Evolutionary conservation across 805 yeast genomes (phyloP).

Genomic region (Ogataea thermomethanolica): DNA sequence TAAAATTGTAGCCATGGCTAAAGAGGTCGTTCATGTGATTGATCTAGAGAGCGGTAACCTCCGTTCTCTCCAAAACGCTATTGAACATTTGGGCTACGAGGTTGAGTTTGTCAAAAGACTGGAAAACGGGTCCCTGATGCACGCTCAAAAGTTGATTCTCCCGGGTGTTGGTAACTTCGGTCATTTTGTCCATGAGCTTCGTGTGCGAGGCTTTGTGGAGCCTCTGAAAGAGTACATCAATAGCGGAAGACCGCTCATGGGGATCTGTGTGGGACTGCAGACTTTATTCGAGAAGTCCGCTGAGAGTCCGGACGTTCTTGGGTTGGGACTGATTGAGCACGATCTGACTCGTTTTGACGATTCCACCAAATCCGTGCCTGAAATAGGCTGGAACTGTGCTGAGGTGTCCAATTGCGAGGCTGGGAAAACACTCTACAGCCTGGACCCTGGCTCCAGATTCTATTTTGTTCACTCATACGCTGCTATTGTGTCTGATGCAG

Average conservation of each 20-base stretch:
- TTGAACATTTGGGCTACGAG: conserved; percentile 70
- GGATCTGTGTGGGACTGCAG: conserved; percentile 96
- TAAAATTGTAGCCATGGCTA: conserved; percentile 10
- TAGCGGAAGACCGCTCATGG: conserved; percentile 88
- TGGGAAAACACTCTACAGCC: conserved; percentile 48
- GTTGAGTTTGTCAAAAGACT: conserved; percentile 59
- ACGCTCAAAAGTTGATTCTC: conserved; percentile 60
- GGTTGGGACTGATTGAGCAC: conserved; percentile 56
- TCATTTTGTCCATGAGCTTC: conserved; percentile 77
- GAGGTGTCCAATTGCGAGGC: conserved; percentile 18
- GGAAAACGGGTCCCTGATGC: conserved; percentile 44
- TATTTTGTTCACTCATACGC: conserved; percentile 97
- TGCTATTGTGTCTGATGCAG: conserved; percentile 49
- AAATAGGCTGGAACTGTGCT: conserved; percentile 86
- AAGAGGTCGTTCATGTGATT: conserved; percentile 58
- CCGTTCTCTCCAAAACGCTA: conserved; percentile 84
- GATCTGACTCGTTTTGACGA: conserved; percentile 60
- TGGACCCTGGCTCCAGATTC: conserved; percentile 67
- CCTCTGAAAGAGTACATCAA: conserved; percentile 66
- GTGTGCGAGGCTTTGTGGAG: conserved; percentile 54
- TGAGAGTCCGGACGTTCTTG: conserved; percentile 59
- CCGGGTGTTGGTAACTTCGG: conserved; percentile 99
- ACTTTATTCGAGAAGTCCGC: conserved; percentile 71
- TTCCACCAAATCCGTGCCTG: conserved; percentile 80
- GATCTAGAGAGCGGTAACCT: conserved; percentile 95